phyloP scores from a whole-genome alignment of 176 grass and related monocot genomes.

The Aegilops sharonensis region DNA sequence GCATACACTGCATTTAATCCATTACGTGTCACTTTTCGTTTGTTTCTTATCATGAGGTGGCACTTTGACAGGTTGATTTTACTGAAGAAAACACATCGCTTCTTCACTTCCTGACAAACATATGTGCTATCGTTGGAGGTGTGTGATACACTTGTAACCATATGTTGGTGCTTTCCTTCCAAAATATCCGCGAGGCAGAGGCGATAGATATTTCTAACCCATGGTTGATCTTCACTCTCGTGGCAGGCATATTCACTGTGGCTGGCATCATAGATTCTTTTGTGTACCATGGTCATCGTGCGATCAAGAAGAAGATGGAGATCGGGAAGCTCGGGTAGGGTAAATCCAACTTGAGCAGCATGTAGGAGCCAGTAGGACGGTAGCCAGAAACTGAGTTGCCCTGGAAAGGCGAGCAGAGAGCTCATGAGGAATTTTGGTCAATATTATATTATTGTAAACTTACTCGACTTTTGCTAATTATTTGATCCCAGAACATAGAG shows the following conservation, averaged over 20 bases:
- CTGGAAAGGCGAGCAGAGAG: neutral
- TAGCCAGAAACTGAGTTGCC: conserved; percentile 19
- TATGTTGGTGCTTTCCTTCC: neutral
- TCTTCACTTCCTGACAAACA: conserved; percentile 93
- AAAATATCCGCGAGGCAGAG: neutral
- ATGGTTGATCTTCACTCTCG: neutral
- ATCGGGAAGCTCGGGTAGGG: conserved; percentile 58
- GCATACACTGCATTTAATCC: conserved; percentile 7
- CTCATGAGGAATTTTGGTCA: conserved; percentile 36
- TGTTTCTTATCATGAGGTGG: neutral
- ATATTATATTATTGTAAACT: neutral
- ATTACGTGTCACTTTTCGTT: neutral
- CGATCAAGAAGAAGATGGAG: conserved; percentile 98
- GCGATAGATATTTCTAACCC: neutral
- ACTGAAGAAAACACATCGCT: conserved; percentile 93
- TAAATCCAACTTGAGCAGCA: neutral
- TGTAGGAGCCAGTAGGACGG: conserved; percentile 15
- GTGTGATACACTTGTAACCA: neutral
- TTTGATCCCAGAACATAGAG: neutral
- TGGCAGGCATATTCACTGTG: conserved; percentile 81
- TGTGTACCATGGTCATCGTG: conserved; percentile 88
- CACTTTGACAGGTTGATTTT: conserved; percentile 74
- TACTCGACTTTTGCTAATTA: conserved; percentile 5
- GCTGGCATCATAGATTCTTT: conserved; percentile 95
- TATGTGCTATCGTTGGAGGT: conserved; percentile 98